phyloP scores from a whole-genome alignment of 805 yeast genomes.

The Metschnikowia amazonensis region DNA sequence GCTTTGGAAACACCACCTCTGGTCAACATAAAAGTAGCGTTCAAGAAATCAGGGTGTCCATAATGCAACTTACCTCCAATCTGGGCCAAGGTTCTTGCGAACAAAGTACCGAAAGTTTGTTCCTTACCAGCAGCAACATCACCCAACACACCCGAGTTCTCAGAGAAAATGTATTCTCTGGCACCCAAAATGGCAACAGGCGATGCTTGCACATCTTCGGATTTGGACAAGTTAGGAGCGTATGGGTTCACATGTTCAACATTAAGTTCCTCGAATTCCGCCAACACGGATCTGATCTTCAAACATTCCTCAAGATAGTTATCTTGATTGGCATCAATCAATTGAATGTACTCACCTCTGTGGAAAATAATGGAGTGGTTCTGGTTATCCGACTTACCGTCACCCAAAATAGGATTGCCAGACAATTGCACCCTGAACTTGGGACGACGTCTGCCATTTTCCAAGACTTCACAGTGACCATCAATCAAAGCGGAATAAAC shows the following conservation, averaged over 20 bases:
- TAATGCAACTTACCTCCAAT: conserved; percentile 82
- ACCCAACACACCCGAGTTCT: conserved; percentile 76
- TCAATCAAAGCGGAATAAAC: conserved; percentile 69
- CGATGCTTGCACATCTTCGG: conserved; percentile 38
- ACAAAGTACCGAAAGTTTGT: conserved; percentile 81
- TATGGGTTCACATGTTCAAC: conserved; percentile 68
- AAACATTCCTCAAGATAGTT: conserved; percentile 78
- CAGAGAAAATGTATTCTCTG: conserved; percentile 78
- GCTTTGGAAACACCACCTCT: conserved; percentile 87
- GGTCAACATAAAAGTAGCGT: conserved; percentile 72
- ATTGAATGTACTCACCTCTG: conserved; percentile 77
- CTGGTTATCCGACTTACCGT: conserved; percentile 82
- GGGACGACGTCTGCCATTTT: conserved; percentile 50
- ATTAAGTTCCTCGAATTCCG: conserved; percentile 70
- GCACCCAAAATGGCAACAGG: conserved; percentile 86
- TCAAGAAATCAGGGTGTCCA: conserved; percentile 84
- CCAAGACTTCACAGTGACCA: conserved; percentile 34
- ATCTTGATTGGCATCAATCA: conserved; percentile 82
- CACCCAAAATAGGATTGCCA: conserved; percentile 81
- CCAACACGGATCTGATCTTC: conserved; percentile 67
- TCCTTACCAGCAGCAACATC: conserved; percentile 88
- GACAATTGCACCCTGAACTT: conserved; percentile 62
- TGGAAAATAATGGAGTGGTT: conserved; percentile 71
- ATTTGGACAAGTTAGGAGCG: conserved; percentile 64
- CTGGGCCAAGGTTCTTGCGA: conserved; percentile 77